phyloP scores from a whole-genome alignment of 2,329 filamentous ascomycete genomes.

The Penicillium sp. region DNA sequence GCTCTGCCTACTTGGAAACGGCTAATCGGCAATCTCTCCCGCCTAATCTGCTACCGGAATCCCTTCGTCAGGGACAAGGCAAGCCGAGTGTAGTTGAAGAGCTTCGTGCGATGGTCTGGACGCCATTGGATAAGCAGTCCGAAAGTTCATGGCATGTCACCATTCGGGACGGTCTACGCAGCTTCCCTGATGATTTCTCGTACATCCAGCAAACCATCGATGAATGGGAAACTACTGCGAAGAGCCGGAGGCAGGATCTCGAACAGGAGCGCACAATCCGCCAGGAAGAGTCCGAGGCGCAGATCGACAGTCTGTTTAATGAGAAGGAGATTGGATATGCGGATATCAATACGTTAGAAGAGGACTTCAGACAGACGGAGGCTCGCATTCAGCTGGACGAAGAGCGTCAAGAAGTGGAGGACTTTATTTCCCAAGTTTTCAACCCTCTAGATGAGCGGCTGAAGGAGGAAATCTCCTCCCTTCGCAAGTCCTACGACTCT shows the following conservation, averaged over 20 bases:
- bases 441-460: conserved; percentile 54
- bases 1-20: conserved; percentile 42
- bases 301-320: conserved; percentile 60
- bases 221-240: conserved; percentile 53
- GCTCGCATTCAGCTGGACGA: conserved; percentile 56
- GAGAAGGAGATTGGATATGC: conserved; percentile 62
- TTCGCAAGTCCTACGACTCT: conserved; percentile 53
- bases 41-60: conserved; percentile 34
- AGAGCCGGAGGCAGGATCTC: conserved; percentile 48
- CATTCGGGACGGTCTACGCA: conserved; percentile 38
- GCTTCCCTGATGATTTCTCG: conserved; percentile 46
- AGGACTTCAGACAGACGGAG: conserved; percentile 59
- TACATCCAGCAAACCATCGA: conserved; percentile 48
- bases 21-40: conserved; percentile 30
- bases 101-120: conserved; percentile 40
- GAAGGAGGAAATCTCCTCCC: conserved; percentile 54
- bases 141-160: conserved; percentile 39
- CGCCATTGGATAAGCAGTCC: conserved; percentile 37
- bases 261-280: conserved; percentile 55
- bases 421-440: conserved; percentile 56
- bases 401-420: conserved; percentile 56
- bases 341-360: conserved; percentile 59
- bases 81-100: conserved; percentile 36
- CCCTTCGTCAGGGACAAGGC: conserved; percentile 37
- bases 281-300: conserved; percentile 57